Base-by-base conservation (phyloP, 2,329 filamentous ascomycete species). In the Myriosclerotinia curreyana region DNA sequence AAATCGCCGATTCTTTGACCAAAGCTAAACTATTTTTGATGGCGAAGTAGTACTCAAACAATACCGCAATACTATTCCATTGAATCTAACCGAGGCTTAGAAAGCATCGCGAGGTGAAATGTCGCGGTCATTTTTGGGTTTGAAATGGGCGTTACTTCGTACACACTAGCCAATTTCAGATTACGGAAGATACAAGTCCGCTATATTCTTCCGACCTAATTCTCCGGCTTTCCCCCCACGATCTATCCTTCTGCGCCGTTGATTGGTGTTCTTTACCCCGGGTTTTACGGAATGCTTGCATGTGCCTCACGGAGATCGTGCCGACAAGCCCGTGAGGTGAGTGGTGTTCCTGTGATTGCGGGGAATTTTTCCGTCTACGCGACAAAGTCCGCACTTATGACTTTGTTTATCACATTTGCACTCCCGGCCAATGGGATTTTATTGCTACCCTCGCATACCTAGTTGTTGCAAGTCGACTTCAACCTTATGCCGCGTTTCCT, bases 221-320 rank as follows among this genome's bases (percentile, higher is more conserved):
- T 11, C 25, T 11, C 28, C 55, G 42, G n/a, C 36, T 12, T 8
- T 36, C 36, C 48, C 14, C 55, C 54, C n/a, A 48, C 14, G 55
- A 58, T 58, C 55, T n/a, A 46, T 34, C 25, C 34, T 9, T 22
- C 44, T 49, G 5, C 5, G 14, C 28, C 15, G 46, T 48, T 25
- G 8, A 62, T 62, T 62, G n/a, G 31, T 22, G 28, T 40, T 49
- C 4, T 14, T 25, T 62, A 56, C 51, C 60, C 42, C 60, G 31
- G 60, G 40, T 48, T 62, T 62, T 56, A 28, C 22, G n/a, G 14
- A 44, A 38, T 40, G n/a, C 28, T 28, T 62, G 60, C 31, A 55
- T 42, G 40, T 54, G 40, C 28, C n/a, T 34, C 59, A 12, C 61
- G 61, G 61, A 42, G 58, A 42, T 42, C 53, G 42, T 58, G 59